These are phyloP conservation scores for Drechslerella dactyloides DNA, from an alignment of 2,329 filamentous ascomycete species.

Conservation along the genomic window DNA sequence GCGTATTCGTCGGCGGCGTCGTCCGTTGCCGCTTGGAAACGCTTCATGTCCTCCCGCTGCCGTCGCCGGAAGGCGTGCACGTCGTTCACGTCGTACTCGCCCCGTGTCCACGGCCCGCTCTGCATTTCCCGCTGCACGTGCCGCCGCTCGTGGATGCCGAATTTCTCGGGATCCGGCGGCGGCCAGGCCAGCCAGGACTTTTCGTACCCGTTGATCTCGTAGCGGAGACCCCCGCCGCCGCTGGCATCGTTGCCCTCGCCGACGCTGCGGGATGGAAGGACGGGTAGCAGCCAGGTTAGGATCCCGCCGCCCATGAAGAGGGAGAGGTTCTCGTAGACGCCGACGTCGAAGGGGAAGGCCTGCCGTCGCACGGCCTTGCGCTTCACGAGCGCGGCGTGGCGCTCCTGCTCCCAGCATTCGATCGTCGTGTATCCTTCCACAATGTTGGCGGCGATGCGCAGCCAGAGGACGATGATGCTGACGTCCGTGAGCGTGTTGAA, in stretches of 20 bases:
- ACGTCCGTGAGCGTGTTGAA: conserved; percentile 67
- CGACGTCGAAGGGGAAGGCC: conserved; percentile 83
- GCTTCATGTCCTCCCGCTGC: conserved; percentile 62
- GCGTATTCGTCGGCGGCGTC: conserved; percentile 44
- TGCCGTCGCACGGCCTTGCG: conserved; percentile 61
- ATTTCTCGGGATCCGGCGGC: conserved; percentile 68
- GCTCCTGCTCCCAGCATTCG: conserved; percentile 75
- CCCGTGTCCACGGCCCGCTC: conserved; percentile 34
- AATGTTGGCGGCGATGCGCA: conserved; percentile 64
- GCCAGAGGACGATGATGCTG: conserved; percentile 67
- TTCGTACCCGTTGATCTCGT: conserved; percentile 80
- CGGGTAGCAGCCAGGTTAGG: conserved; percentile 72
- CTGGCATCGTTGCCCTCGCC: conserved; percentile 59
- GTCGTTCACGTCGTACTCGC: conserved; percentile 57
- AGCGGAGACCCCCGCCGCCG: conserved; percentile 63
- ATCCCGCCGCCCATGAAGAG: conserved; percentile 76
- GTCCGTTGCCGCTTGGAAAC: conserved; percentile 56
- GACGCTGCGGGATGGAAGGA: conserved; percentile 62
- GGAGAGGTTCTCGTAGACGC: conserved; percentile 74
- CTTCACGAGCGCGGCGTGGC: conserved; percentile 66
- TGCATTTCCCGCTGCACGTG: conserved; percentile 43
- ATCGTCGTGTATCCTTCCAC: conserved; percentile 75
- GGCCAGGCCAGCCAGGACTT: conserved; percentile 68
- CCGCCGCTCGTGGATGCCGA: conserved; percentile 56
- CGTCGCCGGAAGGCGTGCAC: conserved; percentile 62